Evolutionary conservation across 2,329 filamentous ascomycete genomes (phyloP).

Genomic region (Tothia fuscella): DNA sequence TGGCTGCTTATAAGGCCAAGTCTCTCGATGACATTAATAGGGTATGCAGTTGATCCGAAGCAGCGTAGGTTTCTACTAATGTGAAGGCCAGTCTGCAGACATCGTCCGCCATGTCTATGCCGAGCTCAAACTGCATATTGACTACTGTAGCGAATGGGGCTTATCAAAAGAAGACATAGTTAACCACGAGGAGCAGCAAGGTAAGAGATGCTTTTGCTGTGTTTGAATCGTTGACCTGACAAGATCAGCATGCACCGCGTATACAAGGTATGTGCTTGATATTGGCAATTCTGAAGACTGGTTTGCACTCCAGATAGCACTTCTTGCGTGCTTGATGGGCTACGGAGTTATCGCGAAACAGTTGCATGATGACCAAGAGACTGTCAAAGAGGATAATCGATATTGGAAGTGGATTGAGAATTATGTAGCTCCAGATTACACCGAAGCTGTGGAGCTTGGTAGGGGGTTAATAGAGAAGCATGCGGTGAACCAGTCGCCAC

Average conservation of each 20-base stretch:
- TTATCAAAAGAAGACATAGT: conserved; percentile 63
- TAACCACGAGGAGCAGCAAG: conserved; percentile 59
- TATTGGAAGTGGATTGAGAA: conserved; percentile 92
- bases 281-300: conserved; percentile 79
- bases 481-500: conserved; percentile 58
- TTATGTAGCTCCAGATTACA: conserved; percentile 73
- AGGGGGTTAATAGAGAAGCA: conserved; percentile 64
- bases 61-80: neutral
- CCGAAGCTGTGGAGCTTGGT: conserved; percentile 56
- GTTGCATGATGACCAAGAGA: conserved; percentile 51
- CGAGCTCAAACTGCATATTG: conserved; percentile 71
- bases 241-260: conserved; percentile 58
- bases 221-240: neutral
- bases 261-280: conserved; percentile 75
- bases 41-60: conserved; percentile 32
- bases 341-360: conserved; percentile 70
- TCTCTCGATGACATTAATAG: conserved; percentile 59
- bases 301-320: conserved; percentile 71
- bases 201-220: conserved; percentile 32
- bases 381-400: conserved; percentile 49
- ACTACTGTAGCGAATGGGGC: conserved; percentile 73
- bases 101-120: conserved; percentile 66
- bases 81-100: conserved; percentile 45
- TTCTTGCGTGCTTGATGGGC: conserved; percentile 81
- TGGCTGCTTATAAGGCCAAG: conserved; percentile 76